phyloP scores from a whole-genome alignment of 257 asterid species.

The Asclepias syriaca region DNA sequence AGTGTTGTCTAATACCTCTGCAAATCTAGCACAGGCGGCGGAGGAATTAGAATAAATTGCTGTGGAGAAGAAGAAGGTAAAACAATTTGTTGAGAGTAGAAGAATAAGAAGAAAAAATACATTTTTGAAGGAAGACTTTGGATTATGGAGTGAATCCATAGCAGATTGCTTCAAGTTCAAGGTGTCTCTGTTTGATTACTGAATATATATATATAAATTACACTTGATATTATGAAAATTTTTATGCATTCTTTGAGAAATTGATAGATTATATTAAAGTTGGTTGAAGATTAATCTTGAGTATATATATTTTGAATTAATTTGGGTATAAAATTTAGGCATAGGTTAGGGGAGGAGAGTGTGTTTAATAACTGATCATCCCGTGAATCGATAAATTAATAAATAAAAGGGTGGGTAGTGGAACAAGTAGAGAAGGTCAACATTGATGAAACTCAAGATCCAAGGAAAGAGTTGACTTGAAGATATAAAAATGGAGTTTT shows the following conservation, averaged over 20 bases:
- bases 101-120: conserved; percentile 33
- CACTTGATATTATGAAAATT: no score
- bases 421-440: conserved; percentile 9
- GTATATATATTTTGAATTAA: no score
- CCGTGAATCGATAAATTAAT: not conserved
- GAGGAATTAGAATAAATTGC: conserved; percentile 37
- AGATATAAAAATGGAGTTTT: no score
- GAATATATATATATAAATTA: no score
- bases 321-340: no score
- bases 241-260: no score
- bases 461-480: conserved; percentile 5
- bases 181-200: not conserved
- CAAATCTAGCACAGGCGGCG: conserved; percentile 26
- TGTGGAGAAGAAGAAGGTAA: conserved; percentile 46
- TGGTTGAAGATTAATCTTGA: no score
- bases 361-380: no score
- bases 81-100: conserved; percentile 48
- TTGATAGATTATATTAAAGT: no score
- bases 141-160: conserved; percentile 27
- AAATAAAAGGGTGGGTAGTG: not conserved
- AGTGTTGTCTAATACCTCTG: not conserved
- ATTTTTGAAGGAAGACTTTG: conserved; percentile 24
- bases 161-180: conserved; percentile 16
- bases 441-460: not conserved
- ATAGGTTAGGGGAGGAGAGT: no score